These are phyloP conservation scores for Potentilla sterilis DNA, from an alignment of 306 rosid species.

Conservation along the genomic window DNA sequence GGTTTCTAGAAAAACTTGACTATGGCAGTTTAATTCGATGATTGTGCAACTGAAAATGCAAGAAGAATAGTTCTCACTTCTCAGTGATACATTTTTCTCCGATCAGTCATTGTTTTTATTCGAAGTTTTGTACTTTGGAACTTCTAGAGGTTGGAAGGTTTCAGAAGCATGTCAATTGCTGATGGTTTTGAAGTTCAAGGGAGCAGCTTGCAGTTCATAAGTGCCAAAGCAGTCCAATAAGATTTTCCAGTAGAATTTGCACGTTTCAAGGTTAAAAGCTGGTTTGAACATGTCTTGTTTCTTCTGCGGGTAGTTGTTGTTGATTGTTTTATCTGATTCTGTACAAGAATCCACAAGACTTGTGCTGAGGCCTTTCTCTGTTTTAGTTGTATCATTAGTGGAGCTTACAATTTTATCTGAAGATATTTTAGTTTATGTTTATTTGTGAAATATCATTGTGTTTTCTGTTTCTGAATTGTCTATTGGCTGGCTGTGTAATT, in stretches of 20 bases:
- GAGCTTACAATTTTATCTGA: background rate
- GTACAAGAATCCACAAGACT: background rate
- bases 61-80: constrained; percentile 1
- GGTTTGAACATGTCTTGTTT: too few relatives aligned
- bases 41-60: constrained; percentile 2
- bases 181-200: background rate
- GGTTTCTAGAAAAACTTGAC: background rate
- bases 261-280: background rate
- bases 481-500: background rate
- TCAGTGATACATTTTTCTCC: background rate
- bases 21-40: background rate
- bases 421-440: background rate
- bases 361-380: background rate
- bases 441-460: background rate
- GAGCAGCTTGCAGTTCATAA: too few relatives aligned
- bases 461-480: background rate
- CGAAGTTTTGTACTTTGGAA: background rate
- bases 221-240: too few relatives aligned
- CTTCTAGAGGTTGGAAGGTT: background rate
- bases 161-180: background rate
- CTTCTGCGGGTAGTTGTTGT: background rate
- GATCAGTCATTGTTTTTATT: background rate
- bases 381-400: background rate
- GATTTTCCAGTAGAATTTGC: too few relatives aligned
- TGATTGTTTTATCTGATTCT: background rate